Evolutionary conservation across 768 basidiomycete species (phyloP).

Genomic region (Boletus vermiculosoides): DNA sequence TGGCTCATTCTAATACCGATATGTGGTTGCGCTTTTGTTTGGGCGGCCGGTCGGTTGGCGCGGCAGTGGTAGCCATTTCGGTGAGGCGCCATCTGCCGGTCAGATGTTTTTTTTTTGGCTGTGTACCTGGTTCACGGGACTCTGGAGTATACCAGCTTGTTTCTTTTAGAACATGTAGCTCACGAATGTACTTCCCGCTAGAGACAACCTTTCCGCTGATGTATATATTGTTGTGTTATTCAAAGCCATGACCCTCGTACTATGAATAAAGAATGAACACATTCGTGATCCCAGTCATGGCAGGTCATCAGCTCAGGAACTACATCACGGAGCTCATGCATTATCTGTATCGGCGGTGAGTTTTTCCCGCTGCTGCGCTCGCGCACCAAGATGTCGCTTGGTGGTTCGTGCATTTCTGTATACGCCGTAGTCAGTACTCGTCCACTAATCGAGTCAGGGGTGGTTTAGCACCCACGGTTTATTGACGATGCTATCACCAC

Average conservation of each 20-base stretch:
- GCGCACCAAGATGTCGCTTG: neutral
- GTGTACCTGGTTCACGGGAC: conserved; percentile 6
- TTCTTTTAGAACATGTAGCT: conserved; percentile 3
- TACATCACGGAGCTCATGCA: neutral
- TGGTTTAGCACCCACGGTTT: conserved; percentile 35
- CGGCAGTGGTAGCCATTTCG: conserved; percentile 48
- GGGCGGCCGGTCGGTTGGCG: conserved; percentile 53
- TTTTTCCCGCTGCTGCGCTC: neutral
- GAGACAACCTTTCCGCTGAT: neutral
- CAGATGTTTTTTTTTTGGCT: neutral
- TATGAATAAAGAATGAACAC: neutral
- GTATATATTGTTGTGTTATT: neutral
- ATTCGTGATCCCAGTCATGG: neutral
- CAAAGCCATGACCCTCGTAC: neutral
- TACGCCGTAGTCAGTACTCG: neutral
- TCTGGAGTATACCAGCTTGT: neutral
- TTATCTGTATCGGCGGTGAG: neutral
- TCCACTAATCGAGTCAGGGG: neutral
- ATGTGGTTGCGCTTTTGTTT: conserved; percentile 53
- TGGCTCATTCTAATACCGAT: conserved; percentile 70
- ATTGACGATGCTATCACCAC: conserved; percentile 51
- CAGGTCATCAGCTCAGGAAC: neutral
- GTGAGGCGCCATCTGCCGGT: conserved; percentile 4
- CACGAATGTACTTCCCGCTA: neutral
- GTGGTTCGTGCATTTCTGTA: neutral